phyloP scores from a whole-genome alignment of 139 green algal species.

The Coelastrella sp. region DNA sequence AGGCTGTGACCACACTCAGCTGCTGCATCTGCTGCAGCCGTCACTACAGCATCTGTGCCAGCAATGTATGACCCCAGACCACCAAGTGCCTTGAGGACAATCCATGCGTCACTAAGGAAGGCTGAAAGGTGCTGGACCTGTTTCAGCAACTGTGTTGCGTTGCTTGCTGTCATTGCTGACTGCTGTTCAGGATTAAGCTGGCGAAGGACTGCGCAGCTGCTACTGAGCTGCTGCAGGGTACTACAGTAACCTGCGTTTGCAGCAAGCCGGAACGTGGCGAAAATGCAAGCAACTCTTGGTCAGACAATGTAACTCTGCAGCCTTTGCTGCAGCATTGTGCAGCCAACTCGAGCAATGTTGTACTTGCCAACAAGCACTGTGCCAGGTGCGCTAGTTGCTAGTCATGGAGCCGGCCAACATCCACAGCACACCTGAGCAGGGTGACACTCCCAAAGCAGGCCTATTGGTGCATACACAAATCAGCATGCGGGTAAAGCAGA shows the following conservation, averaged over 20 bases:
- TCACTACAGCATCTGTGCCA: background rate
- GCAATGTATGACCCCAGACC: background rate
- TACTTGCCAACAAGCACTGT: no score
- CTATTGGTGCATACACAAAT: no score
- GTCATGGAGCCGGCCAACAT: no score
- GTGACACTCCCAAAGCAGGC: no score
- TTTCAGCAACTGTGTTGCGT: background rate
- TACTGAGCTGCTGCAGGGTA: background rate
- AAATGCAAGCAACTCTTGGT: background rate
- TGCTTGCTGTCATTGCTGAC: background rate
- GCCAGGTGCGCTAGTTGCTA: no score
- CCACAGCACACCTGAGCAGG: no score
- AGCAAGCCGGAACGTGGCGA: background rate
- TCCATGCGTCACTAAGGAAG: background rate
- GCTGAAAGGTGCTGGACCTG: background rate
- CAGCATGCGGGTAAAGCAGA: no score
- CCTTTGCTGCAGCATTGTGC: no score
- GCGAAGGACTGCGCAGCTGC: background rate
- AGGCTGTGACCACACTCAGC: conserved; percentile 14
- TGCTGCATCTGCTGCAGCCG: background rate
- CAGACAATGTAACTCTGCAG: no score
- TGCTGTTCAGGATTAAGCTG: background rate
- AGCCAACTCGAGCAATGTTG: no score
- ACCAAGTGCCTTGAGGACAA: background rate
- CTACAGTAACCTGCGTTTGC: background rate